Conservation (phyloP, 495 filamentous ascomycete genomes). For the Achaetomiella virescens region DNA sequence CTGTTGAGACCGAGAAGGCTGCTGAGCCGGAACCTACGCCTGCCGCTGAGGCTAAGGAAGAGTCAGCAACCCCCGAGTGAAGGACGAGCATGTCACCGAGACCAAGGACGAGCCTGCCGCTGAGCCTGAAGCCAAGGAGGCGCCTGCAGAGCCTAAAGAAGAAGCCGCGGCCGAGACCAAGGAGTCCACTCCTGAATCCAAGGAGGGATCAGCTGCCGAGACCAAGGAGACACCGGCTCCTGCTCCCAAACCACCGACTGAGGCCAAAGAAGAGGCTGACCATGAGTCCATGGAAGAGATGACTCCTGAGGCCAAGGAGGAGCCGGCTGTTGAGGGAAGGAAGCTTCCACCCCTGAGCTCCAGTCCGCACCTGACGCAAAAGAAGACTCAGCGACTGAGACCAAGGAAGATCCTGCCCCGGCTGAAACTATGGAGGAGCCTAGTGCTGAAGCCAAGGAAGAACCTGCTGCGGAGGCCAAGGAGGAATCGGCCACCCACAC, state of each 20-base stretch:
- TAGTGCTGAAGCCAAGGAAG: background rate
- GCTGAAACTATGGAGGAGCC: background rate
- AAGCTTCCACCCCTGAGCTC: background rate
- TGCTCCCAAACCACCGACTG: background rate
- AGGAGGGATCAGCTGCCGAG: background rate
- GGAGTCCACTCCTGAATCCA: no score
- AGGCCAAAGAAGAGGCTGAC: constrained; percentile 2
- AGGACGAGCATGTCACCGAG: background rate
- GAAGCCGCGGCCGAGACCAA: constrained; percentile 2
- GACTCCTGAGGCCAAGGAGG: background rate
- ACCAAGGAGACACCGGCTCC: constrained; percentile 12
- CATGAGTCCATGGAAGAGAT: constrained; percentile 1
- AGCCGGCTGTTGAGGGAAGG: background rate
- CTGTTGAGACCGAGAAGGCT: background rate
- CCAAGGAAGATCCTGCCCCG: background rate
- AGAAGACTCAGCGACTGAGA: background rate
- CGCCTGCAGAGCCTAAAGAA: constrained; percentile 4
- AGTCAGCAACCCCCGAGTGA: background rate
- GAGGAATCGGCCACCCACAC: background rate
- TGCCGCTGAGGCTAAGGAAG: background rate
- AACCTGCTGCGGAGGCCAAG: background rate
- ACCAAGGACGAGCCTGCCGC: background rate
- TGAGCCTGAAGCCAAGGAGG: constrained; percentile 6
- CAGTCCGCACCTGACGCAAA: background rate
- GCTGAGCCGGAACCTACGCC: background rate